Evolutionary conservation across 805 yeast genomes (phyloP).

Genomic region (Candida sakaeoensis): DNA sequence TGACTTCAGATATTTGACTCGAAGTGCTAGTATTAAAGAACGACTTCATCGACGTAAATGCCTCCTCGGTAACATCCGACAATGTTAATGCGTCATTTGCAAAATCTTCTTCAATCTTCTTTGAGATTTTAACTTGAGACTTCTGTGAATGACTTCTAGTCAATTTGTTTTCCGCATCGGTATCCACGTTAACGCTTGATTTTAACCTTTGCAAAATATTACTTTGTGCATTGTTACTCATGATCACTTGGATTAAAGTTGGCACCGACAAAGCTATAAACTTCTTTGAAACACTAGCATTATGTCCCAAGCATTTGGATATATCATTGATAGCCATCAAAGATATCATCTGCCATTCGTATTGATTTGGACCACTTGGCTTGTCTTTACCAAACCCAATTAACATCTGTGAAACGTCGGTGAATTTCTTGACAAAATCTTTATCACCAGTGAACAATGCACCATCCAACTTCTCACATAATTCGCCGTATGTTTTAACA

Average conservation of each 20-base stretch:
- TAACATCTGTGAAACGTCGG: conserved; percentile 22
- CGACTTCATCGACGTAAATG: conserved; percentile 48
- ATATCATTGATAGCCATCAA: conserved; percentile 38
- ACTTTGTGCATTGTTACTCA: conserved; percentile 16
- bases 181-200: conserved; percentile 25
- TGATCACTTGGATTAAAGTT: conserved; percentile 34
- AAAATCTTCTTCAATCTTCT: conserved; percentile 22
- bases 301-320: conserved; percentile 35
- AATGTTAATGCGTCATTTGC: conserved; percentile 34
- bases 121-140: conserved; percentile 11
- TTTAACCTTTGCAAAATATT: conserved; percentile 21
- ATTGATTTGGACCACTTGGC: conserved; percentile 23
- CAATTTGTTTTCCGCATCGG: conserved; percentile 18
- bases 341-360: conserved; percentile 46
- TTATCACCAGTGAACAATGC: conserved; percentile 65
- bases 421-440: conserved; percentile 49
- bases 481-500: conserved; percentile 42
- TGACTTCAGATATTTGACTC: conserved; percentile 55
- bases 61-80: conserved; percentile 43
- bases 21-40: conserved; percentile 63
- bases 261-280: conserved; percentile 34
- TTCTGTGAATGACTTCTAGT: conserved; percentile 25
- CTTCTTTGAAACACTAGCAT: conserved; percentile 22
- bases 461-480: conserved; percentile 51
- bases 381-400: conserved; percentile 15